phyloP scores from a whole-genome alignment of 1,139 yeast species.

The Candida anutae region DNA sequence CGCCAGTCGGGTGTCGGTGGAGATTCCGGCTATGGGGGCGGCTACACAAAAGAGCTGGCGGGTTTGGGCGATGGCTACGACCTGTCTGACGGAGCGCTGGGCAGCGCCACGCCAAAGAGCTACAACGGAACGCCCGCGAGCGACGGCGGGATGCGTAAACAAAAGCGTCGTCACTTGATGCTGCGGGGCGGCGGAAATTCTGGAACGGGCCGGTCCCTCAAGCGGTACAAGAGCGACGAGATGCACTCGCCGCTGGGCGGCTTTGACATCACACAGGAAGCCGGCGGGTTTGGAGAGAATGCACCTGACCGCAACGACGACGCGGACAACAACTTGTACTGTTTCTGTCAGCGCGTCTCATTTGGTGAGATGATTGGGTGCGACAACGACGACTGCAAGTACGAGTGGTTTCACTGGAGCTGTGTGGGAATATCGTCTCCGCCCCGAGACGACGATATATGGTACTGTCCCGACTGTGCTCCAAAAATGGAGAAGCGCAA shows the following conservation, averaged over 20 bases:
- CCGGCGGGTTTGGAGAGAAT: constrained; percentile 4
- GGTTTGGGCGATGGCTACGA: constrained; percentile 6
- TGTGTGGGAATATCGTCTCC: constrained; percentile 76
- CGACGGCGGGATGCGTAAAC: constrained; percentile 10
- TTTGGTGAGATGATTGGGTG: constrained; percentile 93
- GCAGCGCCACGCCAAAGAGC: constrained; percentile 23
- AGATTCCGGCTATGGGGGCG: constrained; percentile 1
- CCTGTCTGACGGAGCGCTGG: constrained; percentile 16
- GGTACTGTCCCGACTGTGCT: constrained; percentile 69
- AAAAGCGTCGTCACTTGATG: constrained; percentile 8
- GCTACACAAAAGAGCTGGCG: no score
- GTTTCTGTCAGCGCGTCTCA: constrained; percentile 79
- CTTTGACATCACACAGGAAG: constrained; percentile 1
- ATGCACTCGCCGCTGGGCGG: constrained; percentile 5
- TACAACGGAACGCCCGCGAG: constrained; percentile 15
- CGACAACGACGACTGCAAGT: constrained; percentile 72
- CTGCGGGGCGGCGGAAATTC: background rate
- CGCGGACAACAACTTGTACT: constrained; percentile 58
- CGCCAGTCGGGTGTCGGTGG: constrained; percentile 1
- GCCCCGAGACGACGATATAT: constrained; percentile 55
- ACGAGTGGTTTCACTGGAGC: constrained; percentile 82
- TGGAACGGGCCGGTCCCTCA: constrained; percentile 6
- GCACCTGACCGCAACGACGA: constrained; percentile 37
- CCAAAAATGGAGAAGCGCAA: constrained; percentile 42
- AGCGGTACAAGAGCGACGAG: constrained; percentile 19